Percentiles rank a stretch among this genome's conserved stretches.
Evolutionary conservation across 2,329 filamentous ascomycete genomes (phyloP).

Genomic region (Calonectria hongkongensis): DNA sequence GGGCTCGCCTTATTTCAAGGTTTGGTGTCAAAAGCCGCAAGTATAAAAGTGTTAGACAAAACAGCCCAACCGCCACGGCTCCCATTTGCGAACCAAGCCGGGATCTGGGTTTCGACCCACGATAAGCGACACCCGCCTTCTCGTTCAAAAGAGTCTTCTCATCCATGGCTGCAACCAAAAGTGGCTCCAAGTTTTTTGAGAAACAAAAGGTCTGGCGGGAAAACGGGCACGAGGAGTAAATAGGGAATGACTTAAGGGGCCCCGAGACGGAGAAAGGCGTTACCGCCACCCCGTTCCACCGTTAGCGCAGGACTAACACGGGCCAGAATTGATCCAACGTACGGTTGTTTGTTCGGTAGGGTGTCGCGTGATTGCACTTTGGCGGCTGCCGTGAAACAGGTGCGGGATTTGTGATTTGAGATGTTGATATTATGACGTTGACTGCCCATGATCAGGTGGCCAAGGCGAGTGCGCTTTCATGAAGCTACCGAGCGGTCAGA

Average conservation of each 20-base stretch:
- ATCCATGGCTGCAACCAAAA: not conserved
- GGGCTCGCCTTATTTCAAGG: no score
- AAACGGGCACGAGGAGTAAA: not conserved
- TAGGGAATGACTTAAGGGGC: not conserved
- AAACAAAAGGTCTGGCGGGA: not conserved
- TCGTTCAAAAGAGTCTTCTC: conserved; percentile 1
- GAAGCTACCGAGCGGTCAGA: no score
- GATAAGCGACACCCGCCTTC: not conserved
- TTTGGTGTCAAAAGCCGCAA: not conserved
- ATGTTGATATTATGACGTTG: no score
- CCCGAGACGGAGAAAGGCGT: not conserved
- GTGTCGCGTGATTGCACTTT: not conserved
- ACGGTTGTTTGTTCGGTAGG: no score
- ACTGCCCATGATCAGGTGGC: no score
- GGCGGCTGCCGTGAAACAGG: not conserved
- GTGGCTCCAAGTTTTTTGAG: not conserved
- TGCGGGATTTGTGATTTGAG: no score
- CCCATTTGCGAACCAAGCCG: not conserved
- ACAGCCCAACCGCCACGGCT: not conserved
- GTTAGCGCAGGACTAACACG: no score
- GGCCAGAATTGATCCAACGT: no score
- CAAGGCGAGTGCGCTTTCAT: no score
- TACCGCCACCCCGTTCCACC: not conserved
- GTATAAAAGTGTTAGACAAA: not conserved
- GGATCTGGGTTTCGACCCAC: not conserved